Conservation (phyloP, 257 asterid genomes). For the Penstemon eatonii region DNA sequence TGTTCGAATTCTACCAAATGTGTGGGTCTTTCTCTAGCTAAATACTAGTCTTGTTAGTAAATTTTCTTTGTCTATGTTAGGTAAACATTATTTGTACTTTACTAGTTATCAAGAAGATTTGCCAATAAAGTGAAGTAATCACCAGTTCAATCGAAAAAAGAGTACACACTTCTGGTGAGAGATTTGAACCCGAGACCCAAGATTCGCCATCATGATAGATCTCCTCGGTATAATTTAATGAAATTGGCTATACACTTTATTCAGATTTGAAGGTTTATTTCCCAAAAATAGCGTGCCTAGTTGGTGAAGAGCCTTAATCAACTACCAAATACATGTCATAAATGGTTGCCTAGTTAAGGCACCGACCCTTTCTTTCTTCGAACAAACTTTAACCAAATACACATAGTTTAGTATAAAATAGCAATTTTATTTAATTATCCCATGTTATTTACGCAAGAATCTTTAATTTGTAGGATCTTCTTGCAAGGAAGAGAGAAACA, state of each 20-base stretch:
- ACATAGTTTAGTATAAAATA: no score
- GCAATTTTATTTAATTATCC: neutral
- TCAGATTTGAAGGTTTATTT: neutral
- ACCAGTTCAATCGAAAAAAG: no score
- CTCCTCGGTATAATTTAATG: neutral
- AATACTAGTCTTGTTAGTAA: no score
- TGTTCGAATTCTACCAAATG: no score
- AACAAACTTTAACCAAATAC: neutral
- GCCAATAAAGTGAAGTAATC: no score
- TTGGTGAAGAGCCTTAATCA: constrained; percentile 26
- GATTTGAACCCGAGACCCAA: no score
- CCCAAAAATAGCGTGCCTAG: neutral
- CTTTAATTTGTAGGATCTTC: neutral
- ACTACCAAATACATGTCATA: constrained; percentile 1
- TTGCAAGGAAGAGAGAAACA: constrained; percentile 20
- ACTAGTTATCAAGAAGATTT: no score
- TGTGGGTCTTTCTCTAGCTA: no score
- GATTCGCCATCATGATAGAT: no score
- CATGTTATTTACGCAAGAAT: neutral
- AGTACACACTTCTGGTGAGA: no score
- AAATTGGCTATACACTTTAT: neutral
- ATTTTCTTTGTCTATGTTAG: no score
- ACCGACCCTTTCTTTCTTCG: neutral
- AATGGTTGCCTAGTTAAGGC: neutral
- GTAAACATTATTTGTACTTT: no score